These are phyloP conservation scores for Colletotrichum sojae DNA, from an alignment of 2,329 filamentous ascomycete genomes.

Conservation along the genomic window DNA sequence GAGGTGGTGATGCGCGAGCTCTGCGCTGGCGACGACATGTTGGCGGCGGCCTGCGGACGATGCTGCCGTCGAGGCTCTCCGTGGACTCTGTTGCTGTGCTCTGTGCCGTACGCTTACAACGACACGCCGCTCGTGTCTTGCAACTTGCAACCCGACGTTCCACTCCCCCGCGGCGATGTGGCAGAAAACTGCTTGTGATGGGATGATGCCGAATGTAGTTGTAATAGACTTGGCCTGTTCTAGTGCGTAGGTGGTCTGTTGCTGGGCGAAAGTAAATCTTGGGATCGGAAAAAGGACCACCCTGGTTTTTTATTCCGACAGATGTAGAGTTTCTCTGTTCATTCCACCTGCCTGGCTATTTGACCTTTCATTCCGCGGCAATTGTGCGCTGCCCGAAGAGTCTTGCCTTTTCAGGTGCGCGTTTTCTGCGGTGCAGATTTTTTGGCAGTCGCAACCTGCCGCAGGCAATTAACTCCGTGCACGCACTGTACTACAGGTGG, in stretches of 20 bases:
- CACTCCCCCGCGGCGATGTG: background rate
- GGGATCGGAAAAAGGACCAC: slow-evolving; percentile 1
- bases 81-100: background rate
- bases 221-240: slow-evolving; percentile 15
- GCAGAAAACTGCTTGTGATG: slow-evolving; percentile 1
- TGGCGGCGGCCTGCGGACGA: background rate
- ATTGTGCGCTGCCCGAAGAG: slow-evolving; percentile 31
- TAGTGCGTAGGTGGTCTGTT: slow-evolving; percentile 1
- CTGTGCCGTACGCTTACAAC: background rate
- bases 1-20: slow-evolving; percentile 63
- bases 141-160: background rate
- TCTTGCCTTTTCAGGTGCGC: slow-evolving; percentile 37
- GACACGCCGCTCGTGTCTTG: background rate
- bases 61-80: background rate
- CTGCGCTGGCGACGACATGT: slow-evolving; percentile 11
- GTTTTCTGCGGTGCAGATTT: slow-evolving; percentile 41
- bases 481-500: background rate
- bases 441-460: slow-evolving; percentile 22
- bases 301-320: slow-evolving; percentile 11
- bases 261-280: background rate
- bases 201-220: slow-evolving; percentile 15
- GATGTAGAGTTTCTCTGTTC: background rate
- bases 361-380: slow-evolving; percentile 32
- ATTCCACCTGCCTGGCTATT: background rate
- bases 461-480: background rate